Evolutionary conservation across 371 early-diverging fungal species (phyloP).

Genomic region (Capillidium heterosporum): DNA sequence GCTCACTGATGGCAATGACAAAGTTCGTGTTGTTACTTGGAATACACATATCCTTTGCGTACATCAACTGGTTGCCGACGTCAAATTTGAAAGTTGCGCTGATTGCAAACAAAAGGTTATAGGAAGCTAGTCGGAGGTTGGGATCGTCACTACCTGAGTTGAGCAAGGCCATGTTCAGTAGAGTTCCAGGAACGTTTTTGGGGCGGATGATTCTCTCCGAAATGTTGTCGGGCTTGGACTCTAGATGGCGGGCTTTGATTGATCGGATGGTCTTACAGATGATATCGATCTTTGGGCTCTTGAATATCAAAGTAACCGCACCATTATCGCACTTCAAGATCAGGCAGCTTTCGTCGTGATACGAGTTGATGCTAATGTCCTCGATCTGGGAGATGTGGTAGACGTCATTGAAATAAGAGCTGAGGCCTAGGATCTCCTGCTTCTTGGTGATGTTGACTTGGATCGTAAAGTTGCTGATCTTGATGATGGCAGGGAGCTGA

Average conservation of each 20-base stretch:
- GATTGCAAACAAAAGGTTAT: constrained; percentile 68
- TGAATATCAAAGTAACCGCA: constrained; percentile 41
- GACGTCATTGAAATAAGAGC: constrained; percentile 65
- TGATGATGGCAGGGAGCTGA: constrained; percentile 59
- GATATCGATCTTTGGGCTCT: constrained; percentile 56
- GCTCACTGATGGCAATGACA: constrained; percentile 58
- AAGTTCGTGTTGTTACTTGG: constrained; percentile 76
- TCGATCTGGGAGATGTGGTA: constrained; percentile 70
- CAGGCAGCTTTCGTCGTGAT: constrained; percentile 52
- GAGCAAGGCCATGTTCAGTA: constrained; percentile 79
- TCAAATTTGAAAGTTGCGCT: constrained; percentile 70
- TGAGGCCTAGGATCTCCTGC: constrained; percentile 49
- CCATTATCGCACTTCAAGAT: constrained; percentile 56
- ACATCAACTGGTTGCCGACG: constrained; percentile 59
- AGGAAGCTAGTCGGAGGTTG: constrained; percentile 60
- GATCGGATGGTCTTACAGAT: constrained; percentile 50
- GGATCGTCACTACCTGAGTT: constrained; percentile 74
- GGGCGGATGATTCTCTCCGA: constrained; percentile 60
- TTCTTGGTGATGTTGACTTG: constrained; percentile 52
- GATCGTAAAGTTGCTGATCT: constrained; percentile 59
- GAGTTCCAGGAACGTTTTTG: constrained; percentile 78
- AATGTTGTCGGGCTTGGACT: constrained; percentile 39
- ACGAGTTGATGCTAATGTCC: constrained; percentile 37
- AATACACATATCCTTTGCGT: constrained; percentile 71
- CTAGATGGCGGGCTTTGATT: constrained; percentile 46